Evolutionary conservation across 768 basidiomycete species (phyloP).

Genomic region (Mycena floridula): DNA sequence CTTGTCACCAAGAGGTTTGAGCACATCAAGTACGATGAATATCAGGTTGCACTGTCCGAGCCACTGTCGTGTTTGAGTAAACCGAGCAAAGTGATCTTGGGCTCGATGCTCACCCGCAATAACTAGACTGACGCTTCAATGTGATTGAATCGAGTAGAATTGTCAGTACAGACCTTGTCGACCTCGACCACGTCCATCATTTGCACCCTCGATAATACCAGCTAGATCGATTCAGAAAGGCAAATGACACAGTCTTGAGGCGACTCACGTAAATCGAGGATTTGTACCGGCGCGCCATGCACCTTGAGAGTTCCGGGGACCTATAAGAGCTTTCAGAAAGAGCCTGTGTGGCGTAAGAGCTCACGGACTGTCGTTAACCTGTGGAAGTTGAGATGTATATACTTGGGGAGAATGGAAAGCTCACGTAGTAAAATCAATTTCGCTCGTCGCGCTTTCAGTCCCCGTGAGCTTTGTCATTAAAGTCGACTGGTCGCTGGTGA

Average conservation of each 20-base stretch:
- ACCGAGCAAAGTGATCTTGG: conserved; percentile 17
- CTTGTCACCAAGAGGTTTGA: conserved; percentile 97
- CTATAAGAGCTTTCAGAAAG: too few relatives aligned
- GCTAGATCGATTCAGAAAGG: conserved; percentile 37
- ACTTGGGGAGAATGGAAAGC: conserved; percentile 94
- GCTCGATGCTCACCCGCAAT: conserved; percentile 87
- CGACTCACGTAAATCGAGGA: conserved; percentile 81
- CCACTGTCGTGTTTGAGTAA: conserved; percentile 60
- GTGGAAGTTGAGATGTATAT: conserved; percentile 21
- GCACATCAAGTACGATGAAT: conserved; percentile 96
- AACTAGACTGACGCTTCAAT: too few relatives aligned
- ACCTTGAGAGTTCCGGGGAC: conserved; percentile 51
- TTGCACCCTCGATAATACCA: conserved; percentile 97
- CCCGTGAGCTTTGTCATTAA: conserved; percentile 96
- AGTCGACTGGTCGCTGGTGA: conserved; percentile 55
- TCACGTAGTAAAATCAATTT: conserved; percentile 96
- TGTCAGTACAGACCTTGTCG: conserved; percentile 84
- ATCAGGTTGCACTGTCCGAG: conserved; percentile 97
- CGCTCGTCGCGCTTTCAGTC: conserved; percentile 92
- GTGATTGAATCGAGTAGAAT: too few relatives aligned
- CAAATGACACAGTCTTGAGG: background rate
- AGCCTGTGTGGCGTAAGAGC: too few relatives aligned
- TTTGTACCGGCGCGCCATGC: conserved; percentile 94
- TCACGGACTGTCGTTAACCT: background rate
- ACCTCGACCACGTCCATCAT: conserved; percentile 93